These are phyloP conservation scores for Aurinia saxatilis DNA, from an alignment of 345 rosid species.

Conservation along the genomic window DNA sequence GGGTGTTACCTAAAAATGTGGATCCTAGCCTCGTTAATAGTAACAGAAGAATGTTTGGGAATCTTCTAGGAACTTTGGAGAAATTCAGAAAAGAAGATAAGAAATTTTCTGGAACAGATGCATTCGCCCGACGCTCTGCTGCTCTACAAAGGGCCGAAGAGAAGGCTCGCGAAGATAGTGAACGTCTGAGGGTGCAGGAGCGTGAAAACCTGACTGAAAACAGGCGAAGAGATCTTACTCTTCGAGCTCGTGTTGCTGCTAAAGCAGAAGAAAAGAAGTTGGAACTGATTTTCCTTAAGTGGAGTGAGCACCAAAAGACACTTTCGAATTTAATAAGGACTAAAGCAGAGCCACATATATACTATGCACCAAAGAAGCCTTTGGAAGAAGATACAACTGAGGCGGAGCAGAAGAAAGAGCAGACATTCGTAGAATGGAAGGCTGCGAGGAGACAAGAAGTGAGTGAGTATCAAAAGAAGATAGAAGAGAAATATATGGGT, in stretches of 20 bases:
- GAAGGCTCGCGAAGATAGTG: conserved; percentile 87
- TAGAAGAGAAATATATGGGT: conserved; percentile 51
- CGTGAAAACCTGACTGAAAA: conserved; percentile 73
- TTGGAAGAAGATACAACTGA: conserved; percentile 50
- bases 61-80: conserved; percentile 95
- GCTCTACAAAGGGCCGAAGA: conserved; percentile 85
- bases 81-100: conserved; percentile 91
- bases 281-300: conserved; percentile 90
- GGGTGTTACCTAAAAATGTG: conserved; percentile 82
- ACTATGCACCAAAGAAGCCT: conserved; percentile 62
- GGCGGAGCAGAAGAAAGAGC: conserved; percentile 60
- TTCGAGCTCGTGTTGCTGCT: conserved; percentile 87
- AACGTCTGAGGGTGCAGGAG: conserved; percentile 83
- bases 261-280: conserved; percentile 95
- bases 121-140: conserved; percentile 71
- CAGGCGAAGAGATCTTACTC: conserved; percentile 88
- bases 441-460: conserved; percentile 66
- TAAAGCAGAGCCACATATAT: conserved; percentile 77
- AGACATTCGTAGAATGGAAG: conserved; percentile 75
- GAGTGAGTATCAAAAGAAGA: conserved; percentile 74
- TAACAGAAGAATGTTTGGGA: conserved; percentile 94
- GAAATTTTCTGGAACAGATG: conserved; percentile 79
- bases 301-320: conserved; percentile 92
- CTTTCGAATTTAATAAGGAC: conserved; percentile 97
- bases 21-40: conserved; percentile 88